phyloP scores from a whole-genome alignment of 2,329 filamentous ascomycete species.

The Pyrenochaeta sp. region DNA sequence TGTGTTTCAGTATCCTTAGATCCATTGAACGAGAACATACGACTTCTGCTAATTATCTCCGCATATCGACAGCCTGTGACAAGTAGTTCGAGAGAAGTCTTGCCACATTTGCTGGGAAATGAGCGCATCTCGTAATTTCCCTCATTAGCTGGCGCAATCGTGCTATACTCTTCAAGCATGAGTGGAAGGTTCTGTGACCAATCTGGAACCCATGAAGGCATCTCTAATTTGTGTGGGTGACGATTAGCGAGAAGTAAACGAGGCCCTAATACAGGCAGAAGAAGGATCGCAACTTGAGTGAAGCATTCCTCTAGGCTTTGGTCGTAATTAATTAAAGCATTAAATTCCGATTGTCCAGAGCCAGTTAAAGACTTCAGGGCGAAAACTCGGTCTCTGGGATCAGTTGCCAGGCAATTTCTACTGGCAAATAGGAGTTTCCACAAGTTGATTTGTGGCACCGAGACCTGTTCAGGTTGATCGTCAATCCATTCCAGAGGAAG shows the following conservation, averaged over 20 bases:
- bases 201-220: conserved; percentile 16
- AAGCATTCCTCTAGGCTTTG: background rate
- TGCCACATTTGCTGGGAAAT: background rate
- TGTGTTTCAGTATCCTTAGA: conserved; percentile 2
- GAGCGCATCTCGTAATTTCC: background rate
- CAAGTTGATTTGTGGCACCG: conserved; percentile 4
- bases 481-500: background rate
- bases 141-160: background rate
- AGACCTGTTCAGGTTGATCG: background rate
- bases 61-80: conserved; percentile 9
- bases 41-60: conserved; percentile 2
- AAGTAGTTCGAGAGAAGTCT: background rate
- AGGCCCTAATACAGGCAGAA: conserved; percentile 8
- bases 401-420: conserved; percentile 8
- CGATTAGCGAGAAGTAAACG: conserved; percentile 5
- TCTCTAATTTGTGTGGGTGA: conserved; percentile 8
- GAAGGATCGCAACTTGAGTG: conserved; percentile 2
- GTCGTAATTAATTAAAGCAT: conserved; percentile 6
- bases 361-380: conserved; percentile 10
- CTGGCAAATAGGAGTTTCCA: conserved; percentile 6
- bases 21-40: background rate
- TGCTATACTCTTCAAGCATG: background rate
- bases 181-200: conserved; percentile 14
- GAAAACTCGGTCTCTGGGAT: conserved; percentile 12
- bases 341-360: background rate